A percentile compares a stretch with the other conserved stretches of the same genome.
These are phyloP conservation scores for Stellera chamaejasme DNA, from an alignment of 345 rosid species.

Conservation along the genomic window DNA sequence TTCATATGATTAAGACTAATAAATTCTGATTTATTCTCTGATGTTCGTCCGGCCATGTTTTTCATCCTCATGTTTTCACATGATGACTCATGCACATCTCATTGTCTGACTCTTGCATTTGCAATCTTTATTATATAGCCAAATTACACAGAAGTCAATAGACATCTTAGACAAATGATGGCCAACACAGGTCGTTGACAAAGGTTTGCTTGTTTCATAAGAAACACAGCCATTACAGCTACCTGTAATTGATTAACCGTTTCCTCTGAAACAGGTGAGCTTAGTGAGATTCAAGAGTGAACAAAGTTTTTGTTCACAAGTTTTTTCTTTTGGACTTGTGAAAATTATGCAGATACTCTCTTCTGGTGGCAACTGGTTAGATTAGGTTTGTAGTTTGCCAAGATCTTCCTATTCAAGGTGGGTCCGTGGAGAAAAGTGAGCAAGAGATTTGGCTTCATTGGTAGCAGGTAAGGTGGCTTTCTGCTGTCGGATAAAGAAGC, in stretches of 20 bases:
- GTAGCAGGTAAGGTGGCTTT: conserved; percentile 38
- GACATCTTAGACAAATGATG: not conserved
- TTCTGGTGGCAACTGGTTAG: not conserved
- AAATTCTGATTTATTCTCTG: too few relatives aligned
- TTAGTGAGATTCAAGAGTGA: conserved; percentile 9
- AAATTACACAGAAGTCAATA: too few relatives aligned
- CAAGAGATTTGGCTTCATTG: conserved; percentile 11
- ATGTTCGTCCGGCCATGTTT: too few relatives aligned
- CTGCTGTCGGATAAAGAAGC: conserved; percentile 40
- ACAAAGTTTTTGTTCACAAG: conserved; percentile 1
- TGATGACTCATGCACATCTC: too few relatives aligned
- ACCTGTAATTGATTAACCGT: too few relatives aligned
- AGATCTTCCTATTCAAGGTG: conserved; percentile 5
- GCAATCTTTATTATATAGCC: too few relatives aligned
- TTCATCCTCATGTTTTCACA: too few relatives aligned
- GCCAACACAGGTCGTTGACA: not conserved
- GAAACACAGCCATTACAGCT: too few relatives aligned
- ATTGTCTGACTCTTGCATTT: too few relatives aligned
- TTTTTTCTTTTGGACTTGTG: conserved; percentile 20
- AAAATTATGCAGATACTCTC: conserved; percentile 10
- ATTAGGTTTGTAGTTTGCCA: conserved; percentile 4
- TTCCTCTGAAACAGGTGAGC: too few relatives aligned
- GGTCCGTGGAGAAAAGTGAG: conserved; percentile 4
- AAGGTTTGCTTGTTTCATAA: too few relatives aligned
- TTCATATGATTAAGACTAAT: too few relatives aligned